Conservation (phyloP, 2,329 filamentous ascomycete genomes). For the Monosporascus sp. region DNA sequence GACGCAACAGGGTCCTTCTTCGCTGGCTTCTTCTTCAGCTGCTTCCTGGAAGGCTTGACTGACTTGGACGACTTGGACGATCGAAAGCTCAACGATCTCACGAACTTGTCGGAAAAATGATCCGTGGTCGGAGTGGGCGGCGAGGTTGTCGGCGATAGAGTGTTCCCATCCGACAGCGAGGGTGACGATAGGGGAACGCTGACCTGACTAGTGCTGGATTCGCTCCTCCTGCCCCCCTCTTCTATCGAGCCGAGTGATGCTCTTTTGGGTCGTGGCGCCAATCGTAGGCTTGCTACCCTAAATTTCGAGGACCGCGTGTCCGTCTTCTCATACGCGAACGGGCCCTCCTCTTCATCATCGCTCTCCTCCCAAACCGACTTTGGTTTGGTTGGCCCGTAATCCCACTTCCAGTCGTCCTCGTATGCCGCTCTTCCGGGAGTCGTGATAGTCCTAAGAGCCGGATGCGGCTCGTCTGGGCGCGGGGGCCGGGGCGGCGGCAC, state of each 20-base stretch:
- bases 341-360: conserved; percentile 37
- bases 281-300: conserved; percentile 17
- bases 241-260: conserved; percentile 27
- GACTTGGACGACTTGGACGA: conserved; percentile 15
- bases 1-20: conserved; percentile 1
- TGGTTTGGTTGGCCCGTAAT: conserved; percentile 42
- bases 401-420: conserved; percentile 45
- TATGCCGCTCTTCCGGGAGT: conserved; percentile 17
- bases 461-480: conserved; percentile 48
- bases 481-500: conserved; percentile 31
- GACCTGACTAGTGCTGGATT: conserved; percentile 19
- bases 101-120: conserved; percentile 23
- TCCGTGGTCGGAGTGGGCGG: conserved; percentile 22
- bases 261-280: conserved; percentile 21
- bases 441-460: conserved; percentile 40
- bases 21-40: conserved; percentile 20
- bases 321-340: conserved; percentile 24
- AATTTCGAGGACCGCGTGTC: conserved; percentile 13
- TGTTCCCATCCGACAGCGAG: conserved; percentile 23
- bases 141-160: conserved; percentile 22
- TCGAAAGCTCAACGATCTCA: conserved; percentile 22
- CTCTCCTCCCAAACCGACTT: conserved; percentile 35
- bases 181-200: conserved; percentile 23
- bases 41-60: conserved; percentile 17
- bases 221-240: conserved; percentile 14